Conservation (phyloP, 139 green algal genomes). For the Tetradesmus obliquus region DNA sequence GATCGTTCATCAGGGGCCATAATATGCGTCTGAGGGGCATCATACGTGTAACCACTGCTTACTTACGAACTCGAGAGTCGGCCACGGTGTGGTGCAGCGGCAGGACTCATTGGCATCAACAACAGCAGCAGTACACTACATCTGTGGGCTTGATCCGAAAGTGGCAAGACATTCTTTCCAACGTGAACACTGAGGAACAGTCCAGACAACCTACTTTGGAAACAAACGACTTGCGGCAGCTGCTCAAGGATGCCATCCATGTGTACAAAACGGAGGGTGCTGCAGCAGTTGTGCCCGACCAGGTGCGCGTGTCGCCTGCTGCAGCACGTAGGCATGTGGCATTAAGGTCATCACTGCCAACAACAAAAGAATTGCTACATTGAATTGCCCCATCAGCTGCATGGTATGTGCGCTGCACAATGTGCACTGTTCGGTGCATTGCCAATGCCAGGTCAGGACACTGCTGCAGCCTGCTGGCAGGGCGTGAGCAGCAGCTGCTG, state of each 20-base stretch:
- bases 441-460: too few relatives aligned
- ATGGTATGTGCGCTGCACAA: too few relatives aligned
- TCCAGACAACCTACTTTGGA: neutral
- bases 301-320: neutral
- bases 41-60: neutral
- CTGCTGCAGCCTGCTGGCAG: too few relatives aligned
- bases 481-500: too few relatives aligned
- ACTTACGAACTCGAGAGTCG: neutral
- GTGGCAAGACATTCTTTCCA: neutral
- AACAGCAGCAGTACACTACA: neutral
- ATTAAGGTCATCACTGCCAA: too few relatives aligned
- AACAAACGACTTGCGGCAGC: slow-evolving; percentile 7
- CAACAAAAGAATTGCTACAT: too few relatives aligned
- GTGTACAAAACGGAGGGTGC: slow-evolving; percentile 26
- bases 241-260: slow-evolving; percentile 28
- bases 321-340: too few relatives aligned
- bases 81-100: neutral
- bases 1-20: neutral
- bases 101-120: neutral
- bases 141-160: neutral
- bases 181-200: neutral
- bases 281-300: slow-evolving; percentile 25
- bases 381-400: too few relatives aligned
- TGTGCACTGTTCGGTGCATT: too few relatives aligned
- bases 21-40: neutral